Evolutionary conservation across 2,329 filamentous ascomycete genomes (phyloP).

Genomic region (Fusarium algeriense): DNA sequence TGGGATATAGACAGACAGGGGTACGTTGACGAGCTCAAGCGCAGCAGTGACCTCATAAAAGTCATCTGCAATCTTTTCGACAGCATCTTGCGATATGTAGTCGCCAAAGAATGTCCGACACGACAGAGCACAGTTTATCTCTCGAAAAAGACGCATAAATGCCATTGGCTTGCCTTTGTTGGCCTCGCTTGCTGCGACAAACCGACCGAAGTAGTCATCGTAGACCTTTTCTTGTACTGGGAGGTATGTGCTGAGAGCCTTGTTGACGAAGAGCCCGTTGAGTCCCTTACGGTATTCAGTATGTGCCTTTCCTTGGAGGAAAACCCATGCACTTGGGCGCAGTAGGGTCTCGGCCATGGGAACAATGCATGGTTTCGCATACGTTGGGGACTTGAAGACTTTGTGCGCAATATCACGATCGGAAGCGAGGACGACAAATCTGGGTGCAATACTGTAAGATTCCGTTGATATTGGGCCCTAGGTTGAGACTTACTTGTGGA

Average conservation of each 20-base stretch:
- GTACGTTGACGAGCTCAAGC: conserved; percentile 84
- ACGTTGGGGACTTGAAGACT: conserved; percentile 82
- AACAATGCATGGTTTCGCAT: conserved; percentile 82
- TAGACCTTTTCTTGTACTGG: conserved; percentile 81
- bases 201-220: conserved; percentile 76
- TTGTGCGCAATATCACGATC: conserved; percentile 84
- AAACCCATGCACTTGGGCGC: conserved; percentile 80
- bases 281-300: conserved; percentile 83
- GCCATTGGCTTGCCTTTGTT: conserved; percentile 68
- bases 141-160: conserved; percentile 80
- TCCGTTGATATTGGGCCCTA: rapidly evolving
- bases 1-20: conserved; percentile 75
- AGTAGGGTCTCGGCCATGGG: conserved; percentile 78
- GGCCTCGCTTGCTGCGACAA: conserved; percentile 68
- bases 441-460: conserved; percentile 46
- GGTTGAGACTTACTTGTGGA: conserved; percentile 75
- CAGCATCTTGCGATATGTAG: conserved; percentile 78
- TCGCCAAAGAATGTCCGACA: conserved; percentile 85
- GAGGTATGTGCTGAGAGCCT: conserved; percentile 77
- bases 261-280: conserved; percentile 79
- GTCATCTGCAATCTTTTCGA: conserved; percentile 82
- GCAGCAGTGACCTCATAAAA: conserved; percentile 84
- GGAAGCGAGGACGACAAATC: conserved; percentile 83
- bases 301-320: conserved; percentile 80
- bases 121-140: conserved; percentile 82